Evolutionary conservation across 306 rosid species (phyloP).

Genomic region (Leucaena leucocephala): DNA sequence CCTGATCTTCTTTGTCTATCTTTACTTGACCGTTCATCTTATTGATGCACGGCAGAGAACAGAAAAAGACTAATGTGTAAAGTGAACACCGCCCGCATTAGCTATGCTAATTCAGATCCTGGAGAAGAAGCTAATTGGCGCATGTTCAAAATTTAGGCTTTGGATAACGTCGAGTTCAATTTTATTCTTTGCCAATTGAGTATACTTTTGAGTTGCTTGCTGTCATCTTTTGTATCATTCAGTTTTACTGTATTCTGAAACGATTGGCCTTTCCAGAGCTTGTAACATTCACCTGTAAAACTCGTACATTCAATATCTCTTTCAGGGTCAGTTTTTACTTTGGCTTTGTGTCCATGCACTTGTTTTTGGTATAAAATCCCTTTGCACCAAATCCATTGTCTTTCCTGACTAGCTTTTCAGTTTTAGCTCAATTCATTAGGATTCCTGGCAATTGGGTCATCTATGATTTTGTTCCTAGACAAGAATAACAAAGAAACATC

Average conservation of each 20-base stretch:
- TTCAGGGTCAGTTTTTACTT: neutral
- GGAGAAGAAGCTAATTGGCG: neutral
- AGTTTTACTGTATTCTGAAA: neutral
- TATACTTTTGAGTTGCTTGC: neutral
- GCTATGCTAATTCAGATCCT: neutral
- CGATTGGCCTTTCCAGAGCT: neutral
- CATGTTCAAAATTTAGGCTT: neutral
- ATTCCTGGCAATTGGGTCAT: neutral
- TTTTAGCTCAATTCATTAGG: no score
- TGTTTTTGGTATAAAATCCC: slow-evolving; percentile 6
- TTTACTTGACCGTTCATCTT: neutral
- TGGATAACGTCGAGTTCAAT: neutral
- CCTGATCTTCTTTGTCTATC: neutral
- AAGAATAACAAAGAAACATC: neutral
- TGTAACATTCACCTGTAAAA: neutral
- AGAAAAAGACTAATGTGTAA: neutral
- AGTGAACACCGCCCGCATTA: neutral
- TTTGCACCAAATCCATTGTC: neutral
- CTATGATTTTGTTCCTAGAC: neutral
- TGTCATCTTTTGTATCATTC: neutral
- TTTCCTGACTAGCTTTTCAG: neutral
- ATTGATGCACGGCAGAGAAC: neutral
- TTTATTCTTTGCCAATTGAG: neutral
- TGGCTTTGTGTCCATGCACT: neutral
- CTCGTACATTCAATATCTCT: neutral